Base-by-base conservation (phyloP, 805 yeast genomes). In the Ogataea populi-albae region DNA sequence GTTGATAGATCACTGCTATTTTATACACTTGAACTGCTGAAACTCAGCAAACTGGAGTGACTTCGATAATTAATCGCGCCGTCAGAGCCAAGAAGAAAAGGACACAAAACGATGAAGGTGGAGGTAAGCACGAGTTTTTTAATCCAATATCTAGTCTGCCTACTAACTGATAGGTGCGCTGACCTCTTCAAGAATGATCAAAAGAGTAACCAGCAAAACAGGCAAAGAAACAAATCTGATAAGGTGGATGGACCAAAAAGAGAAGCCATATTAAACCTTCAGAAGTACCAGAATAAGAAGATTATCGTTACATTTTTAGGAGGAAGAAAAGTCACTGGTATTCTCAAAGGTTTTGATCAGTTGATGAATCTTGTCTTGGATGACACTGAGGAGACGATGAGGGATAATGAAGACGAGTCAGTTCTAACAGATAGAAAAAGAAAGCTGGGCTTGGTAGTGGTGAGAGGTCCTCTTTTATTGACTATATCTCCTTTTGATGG, bases 221-320 rank as follows among this genome's bases (percentile, higher is more conserved):
- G 42, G 35, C 43, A 34, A 26, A 35, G 37, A 22, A 45, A 35
- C 22, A 43, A 41, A 33, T 39, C 44, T 25, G 50, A 47, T 24
- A 47, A 61, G 40, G 55, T 69, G 47, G 87, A 81, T 48, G 79
- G 87, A 10, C 98, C 97, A 23, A 85, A 84, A 66, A 83, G 87
- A 62, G 96, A 89, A 45, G 94, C 96, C 16, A 86, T 89, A 41
- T 68, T 87, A 37, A 88, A 89, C 58, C 68, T 93, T 41, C 75
- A 80, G 43, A 82, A 78, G 54, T 86, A 84, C 57, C 76, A 77
- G 50, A 94, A 86, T 56, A 70, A 81, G 48, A 61, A 70, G 47
- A 77, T 91, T 26, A 73, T 81, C 50, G 91, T 89, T 35, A 81
- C 84, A 50, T 78, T 93, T 55, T 73, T 80, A 47, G 95, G 95